Percentiles rank a stretch among this genome's conserved stretches.
Conservation (phyloP, 805 yeast genomes). For the Suhomyces vadensis region DNA sequence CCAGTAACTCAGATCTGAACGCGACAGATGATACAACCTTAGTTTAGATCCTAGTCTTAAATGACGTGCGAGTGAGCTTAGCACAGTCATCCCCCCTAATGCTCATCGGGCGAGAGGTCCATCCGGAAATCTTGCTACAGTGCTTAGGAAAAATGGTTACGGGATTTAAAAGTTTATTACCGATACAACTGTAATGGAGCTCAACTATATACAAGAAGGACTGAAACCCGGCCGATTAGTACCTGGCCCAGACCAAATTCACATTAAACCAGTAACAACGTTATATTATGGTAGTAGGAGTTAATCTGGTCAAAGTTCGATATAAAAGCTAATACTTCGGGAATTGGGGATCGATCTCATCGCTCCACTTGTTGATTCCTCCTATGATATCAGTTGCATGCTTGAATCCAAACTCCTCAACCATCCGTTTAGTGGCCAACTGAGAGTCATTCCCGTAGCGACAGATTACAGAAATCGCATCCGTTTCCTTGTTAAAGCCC, state of each 20-base stretch:
- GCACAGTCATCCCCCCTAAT: neutral
- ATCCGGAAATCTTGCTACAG: too few species aligned
- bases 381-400: slow-evolving; percentile 72
- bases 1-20: slow-evolving; percentile 10
- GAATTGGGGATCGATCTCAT: slow-evolving; percentile 54
- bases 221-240: too few species aligned
- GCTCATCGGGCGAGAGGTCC: too few species aligned
- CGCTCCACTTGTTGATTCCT: slow-evolving; percentile 72
- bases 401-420: slow-evolving; percentile 43
- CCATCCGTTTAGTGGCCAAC: slow-evolving; percentile 62
- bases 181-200: too few species aligned
- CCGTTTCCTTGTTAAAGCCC: slow-evolving; percentile 20
- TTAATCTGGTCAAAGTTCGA: too few species aligned
- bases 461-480: slow-evolving; percentile 63
- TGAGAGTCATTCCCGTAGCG: slow-evolving; percentile 92
- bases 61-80: neutral
- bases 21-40: neutral
- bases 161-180: too few species aligned
- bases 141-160: too few species aligned
- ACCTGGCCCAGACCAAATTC: too few species aligned
- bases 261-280: too few species aligned
- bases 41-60: neutral
- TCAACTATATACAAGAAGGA: too few species aligned
- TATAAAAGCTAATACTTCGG: slow-evolving; percentile 55
- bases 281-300: too few species aligned